Conservation (phyloP, 768 basidiomycete genomes). For the Amanita muscaria region DNA sequence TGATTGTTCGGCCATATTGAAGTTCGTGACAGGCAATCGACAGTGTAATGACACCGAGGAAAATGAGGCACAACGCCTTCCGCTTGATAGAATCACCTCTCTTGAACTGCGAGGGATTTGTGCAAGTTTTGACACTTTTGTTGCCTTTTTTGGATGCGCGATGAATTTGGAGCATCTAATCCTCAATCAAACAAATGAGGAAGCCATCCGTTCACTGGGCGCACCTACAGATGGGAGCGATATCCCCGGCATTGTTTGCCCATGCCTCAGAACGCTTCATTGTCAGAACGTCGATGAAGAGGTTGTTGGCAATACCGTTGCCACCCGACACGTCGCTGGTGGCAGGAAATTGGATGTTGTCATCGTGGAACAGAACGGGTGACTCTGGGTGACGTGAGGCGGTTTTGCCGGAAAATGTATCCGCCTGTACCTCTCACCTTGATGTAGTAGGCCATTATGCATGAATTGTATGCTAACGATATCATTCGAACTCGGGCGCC, state of each 20-base stretch:
- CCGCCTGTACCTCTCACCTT: no score
- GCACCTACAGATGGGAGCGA: not conserved
- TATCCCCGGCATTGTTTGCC: not conserved
- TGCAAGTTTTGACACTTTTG: not conserved
- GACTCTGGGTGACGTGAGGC: no score
- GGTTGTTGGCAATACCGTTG: not conserved
- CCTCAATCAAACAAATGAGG: not conserved
- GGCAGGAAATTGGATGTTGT: constrained; percentile 24
- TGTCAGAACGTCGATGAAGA: not conserved
- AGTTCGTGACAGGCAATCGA: not conserved
- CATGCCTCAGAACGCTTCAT: not conserved
- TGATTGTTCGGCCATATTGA: constrained; percentile 4
- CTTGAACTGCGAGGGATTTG: constrained; percentile 8
- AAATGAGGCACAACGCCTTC: not conserved
- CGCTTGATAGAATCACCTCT: not conserved
- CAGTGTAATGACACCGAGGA: not conserved
- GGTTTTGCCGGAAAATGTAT: no score
- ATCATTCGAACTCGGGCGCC: no score
- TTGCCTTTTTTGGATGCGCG: not conserved
- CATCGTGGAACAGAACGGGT: no score
- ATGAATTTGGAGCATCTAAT: not conserved
- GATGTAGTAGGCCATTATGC: no score
- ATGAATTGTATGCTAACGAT: no score
- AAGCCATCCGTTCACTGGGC: not conserved
- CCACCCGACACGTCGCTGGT: not conserved